These are phyloP conservation scores for Lepidium aucheri DNA, from an alignment of 345 rosid genomes.

Conservation along the genomic window DNA sequence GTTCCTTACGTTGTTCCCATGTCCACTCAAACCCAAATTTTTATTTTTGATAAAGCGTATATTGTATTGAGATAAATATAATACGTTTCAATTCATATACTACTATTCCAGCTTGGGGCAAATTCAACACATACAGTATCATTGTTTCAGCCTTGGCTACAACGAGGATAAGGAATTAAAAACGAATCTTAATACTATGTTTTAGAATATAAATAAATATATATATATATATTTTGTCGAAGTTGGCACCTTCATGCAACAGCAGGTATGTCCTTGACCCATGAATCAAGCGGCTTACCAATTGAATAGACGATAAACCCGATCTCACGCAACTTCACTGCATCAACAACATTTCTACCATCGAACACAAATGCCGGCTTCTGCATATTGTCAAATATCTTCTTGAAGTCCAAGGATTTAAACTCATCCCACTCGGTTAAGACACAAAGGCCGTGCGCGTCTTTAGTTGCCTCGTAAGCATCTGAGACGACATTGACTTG, in stretches of 20 bases:
- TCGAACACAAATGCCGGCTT: constrained; percentile 66
- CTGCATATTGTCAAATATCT: constrained; percentile 36
- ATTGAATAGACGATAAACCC: constrained; percentile 74
- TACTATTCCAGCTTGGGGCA: no score
- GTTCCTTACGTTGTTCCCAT: neutral
- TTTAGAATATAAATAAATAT: neutral
- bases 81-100: neutral
- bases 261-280: constrained; percentile 28
- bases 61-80: neutral
- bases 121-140: no score
- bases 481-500: constrained; percentile 45
- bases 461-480: constrained; percentile 55
- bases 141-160: constrained; percentile 4
- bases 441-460: constrained; percentile 56
- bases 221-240: neutral
- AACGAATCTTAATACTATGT: neutral
- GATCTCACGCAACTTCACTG: constrained; percentile 51
- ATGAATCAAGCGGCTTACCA: constrained; percentile 31
- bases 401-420: constrained; percentile 45
- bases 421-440: constrained; percentile 71
- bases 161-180: neutral
- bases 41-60: neutral
- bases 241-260: constrained; percentile 15
- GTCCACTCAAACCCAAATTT: neutral
- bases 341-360: constrained; percentile 60